Evolutionary conservation across 306 rosid genomes (phyloP).

Genomic region (Glycine tomentella): DNA sequence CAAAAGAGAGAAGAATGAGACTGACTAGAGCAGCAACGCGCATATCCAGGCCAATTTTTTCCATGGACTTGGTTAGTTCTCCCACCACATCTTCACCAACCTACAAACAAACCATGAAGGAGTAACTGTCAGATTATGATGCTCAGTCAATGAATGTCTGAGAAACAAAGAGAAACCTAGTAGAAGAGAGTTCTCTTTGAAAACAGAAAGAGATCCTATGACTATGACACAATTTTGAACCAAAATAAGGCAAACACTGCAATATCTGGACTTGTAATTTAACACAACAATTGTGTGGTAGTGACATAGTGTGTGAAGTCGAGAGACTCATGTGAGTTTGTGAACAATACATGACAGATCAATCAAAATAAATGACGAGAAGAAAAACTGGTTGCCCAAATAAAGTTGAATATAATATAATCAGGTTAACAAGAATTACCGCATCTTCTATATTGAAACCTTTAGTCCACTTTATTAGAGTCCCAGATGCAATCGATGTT

Average conservation of each 20-base stretch:
- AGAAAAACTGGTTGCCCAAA: constrained; percentile 15
- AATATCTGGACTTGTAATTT: constrained; percentile 6
- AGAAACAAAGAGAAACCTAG: constrained; percentile 14
- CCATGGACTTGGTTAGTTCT: constrained; percentile 74
- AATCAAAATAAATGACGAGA: constrained; percentile 34
- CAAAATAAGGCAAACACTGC: constrained; percentile 8
- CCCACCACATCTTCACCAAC: constrained; percentile 92
- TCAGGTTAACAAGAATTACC: constrained; percentile 54
- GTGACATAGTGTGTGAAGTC: not conserved
- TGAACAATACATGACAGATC: constrained; percentile 25
- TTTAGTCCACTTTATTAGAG: constrained; percentile 92
- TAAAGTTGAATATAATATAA: constrained; percentile 35
- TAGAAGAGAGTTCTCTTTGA: constrained; percentile 7
- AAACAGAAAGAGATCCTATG: constrained; percentile 12
- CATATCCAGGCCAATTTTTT: constrained; percentile 87
- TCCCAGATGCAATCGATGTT: constrained; percentile 81
- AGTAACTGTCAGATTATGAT: constrained; percentile 20
- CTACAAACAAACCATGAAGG: constrained; percentile 51
- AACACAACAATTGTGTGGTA: not conserved
- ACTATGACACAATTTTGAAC: constrained; percentile 8
- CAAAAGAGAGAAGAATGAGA: constrained; percentile 38
- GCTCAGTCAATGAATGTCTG: constrained; percentile 25
- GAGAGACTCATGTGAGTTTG: constrained; percentile 22
- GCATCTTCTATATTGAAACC: constrained; percentile 84
- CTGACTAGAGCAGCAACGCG: constrained; percentile 87